phyloP scores from a whole-genome alignment of 2,329 filamentous ascomycete species.

The Paecilomyces fulvus region DNA sequence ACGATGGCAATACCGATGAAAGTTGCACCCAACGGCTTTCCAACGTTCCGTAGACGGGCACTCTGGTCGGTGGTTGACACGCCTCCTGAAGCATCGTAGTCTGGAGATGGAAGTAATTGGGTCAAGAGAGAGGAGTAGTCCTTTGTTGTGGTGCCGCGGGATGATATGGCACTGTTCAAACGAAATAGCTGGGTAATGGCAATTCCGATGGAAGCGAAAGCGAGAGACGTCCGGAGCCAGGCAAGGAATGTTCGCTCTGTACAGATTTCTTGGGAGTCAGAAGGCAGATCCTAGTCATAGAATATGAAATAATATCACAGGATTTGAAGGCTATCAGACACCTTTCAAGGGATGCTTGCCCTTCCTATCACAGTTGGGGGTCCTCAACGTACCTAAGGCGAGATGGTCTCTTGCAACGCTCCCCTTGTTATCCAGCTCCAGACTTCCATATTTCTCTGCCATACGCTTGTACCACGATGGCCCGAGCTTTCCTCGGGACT shows the following conservation, averaged over 20 bases:
- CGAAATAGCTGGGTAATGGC: slow-evolving; percentile 60
- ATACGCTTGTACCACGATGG: slow-evolving; percentile 39
- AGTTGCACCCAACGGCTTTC: slow-evolving; percentile 56
- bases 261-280: background rate
- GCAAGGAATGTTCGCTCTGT: slow-evolving; percentile 60
- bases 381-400: slow-evolving; percentile 45
- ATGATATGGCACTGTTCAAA: slow-evolving; percentile 43
- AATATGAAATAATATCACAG: too few relatives aligned
- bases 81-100: slow-evolving; percentile 9
- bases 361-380: background rate
- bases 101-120: slow-evolving; percentile 13
- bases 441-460: slow-evolving; percentile 51
- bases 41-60: slow-evolving; percentile 40
- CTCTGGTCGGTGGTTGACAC: slow-evolving; percentile 10
- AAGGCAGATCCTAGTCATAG: background rate
- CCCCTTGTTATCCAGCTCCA: slow-evolving; percentile 59
- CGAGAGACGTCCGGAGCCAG: slow-evolving; percentile 58
- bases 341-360: background rate
- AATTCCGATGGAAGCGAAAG: slow-evolving; percentile 58
- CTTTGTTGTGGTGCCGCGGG: slow-evolving; percentile 10
- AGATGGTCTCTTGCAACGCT: slow-evolving; percentile 59
- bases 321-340: too few relatives aligned
- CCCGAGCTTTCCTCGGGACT: slow-evolving; percentile 4
- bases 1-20: slow-evolving; percentile 55
- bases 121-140: slow-evolving; percentile 12